phyloP scores from a whole-genome alignment of 441 rosid species.

The Gossypium lobatum region DNA sequence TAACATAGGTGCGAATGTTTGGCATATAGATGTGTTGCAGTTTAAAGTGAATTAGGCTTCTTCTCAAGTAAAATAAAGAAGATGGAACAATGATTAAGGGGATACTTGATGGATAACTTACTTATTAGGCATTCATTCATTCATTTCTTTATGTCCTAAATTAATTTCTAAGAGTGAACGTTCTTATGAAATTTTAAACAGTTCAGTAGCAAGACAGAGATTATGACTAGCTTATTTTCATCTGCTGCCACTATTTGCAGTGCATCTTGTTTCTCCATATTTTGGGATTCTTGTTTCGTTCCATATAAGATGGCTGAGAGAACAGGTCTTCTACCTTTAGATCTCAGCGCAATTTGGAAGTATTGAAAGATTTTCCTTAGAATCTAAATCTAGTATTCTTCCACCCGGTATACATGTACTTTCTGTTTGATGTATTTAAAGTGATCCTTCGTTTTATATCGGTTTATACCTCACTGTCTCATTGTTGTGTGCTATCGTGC shows the following conservation, averaged over 20 bases:
- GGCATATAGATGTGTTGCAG: neutral
- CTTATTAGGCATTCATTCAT: neutral
- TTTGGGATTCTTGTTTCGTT: neutral
- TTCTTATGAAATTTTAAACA: neutral
- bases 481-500: neutral
- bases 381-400: neutral
- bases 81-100: neutral
- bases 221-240: neutral
- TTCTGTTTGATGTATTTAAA: neutral
- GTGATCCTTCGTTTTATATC: neutral
- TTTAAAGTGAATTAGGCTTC: constrained; percentile 5
- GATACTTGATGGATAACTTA: neutral
- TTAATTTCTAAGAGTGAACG: neutral
- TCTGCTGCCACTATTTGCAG: neutral
- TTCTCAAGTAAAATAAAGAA: neutral
- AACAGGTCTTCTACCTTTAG: constrained; percentile 1
- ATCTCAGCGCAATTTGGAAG: neutral
- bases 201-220: neutral
- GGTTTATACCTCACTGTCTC: neutral
- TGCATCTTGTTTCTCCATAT: neutral
- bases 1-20: neutral
- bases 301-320: neutral
- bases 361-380: neutral
- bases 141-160: neutral
- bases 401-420: neutral